phyloP scores from a whole-genome alignment of 148 eudicot species.

The Chenopodium quinoa region DNA sequence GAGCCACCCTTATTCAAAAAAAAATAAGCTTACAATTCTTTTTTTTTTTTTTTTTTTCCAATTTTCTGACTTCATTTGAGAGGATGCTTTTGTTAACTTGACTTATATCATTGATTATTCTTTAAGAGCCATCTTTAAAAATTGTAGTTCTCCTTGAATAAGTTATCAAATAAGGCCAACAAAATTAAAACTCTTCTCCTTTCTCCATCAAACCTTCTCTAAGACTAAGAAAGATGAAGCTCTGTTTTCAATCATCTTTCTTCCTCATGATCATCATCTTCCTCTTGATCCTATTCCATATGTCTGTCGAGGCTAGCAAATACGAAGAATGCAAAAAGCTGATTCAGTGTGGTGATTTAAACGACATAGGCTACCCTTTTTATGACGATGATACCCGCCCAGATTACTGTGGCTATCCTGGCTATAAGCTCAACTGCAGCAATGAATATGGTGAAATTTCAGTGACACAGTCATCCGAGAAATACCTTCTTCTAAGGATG shows the following conservation, averaged over 20 bases:
- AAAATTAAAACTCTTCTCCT: not conserved
- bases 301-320: constrained; percentile 6
- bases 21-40: too few species aligned
- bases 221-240: constrained; percentile 14
- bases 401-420: constrained; percentile 48
- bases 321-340: constrained; percentile 31
- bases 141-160: not conserved
- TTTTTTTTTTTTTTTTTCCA: not conserved
- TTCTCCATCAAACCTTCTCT: not conserved
- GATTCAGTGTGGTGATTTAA: constrained; percentile 30
- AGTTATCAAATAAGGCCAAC: not conserved
- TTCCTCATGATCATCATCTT: constrained; percentile 2
- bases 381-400: constrained; percentile 35
- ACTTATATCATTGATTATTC: not conserved
- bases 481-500: constrained; percentile 30
- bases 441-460: not conserved
- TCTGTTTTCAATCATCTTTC: constrained; percentile 1
- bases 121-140: not conserved
- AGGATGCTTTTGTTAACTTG: not conserved
- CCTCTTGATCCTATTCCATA: constrained; percentile 8
- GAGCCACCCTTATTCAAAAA: too few species aligned
- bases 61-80: not conserved
- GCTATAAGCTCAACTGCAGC: constrained; percentile 43
- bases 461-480: not conserved
- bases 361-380: constrained; percentile 48